Evolutionary conservation across 2,329 filamentous ascomycete genomes (phyloP), one percentile per base, ranked within the genome.

Genomic region (Pseudogymnoascus sp.): DNA sequence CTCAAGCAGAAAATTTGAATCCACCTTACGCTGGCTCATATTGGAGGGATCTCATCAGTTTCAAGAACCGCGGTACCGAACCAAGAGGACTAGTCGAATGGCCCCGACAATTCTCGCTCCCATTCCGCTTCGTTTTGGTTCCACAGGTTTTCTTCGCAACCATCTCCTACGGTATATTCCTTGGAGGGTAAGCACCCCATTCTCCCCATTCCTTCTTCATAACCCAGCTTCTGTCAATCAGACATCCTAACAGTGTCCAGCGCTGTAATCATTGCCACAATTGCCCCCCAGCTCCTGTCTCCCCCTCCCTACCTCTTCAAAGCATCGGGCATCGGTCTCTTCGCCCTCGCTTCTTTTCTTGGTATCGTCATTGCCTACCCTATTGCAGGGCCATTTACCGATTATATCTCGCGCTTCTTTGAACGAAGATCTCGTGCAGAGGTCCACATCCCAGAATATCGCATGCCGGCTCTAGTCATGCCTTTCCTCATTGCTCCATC

Each of bases 371-470:
- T 68, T 43, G 67, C 68, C 59, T 64, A 70, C 69, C 50, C 72
- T 59, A 37, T 69, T 68, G 61, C 69, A 65, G 61, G 72, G 62
- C 64, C 70, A 63, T 66, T 72, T 10, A 69, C 69, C 1, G 72
- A 74, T 66, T 62, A 67, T 7, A 67, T 77, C 33, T 76, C 76
- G 11, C 72, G 72, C 26, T 72, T 64, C 63, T 67, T 76, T 60
- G 69, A 72, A n/a, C 69, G 66, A 37, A 70, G 73, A 26, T 46
- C 41, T 40, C 74, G 75, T 62, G 67, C 68, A 40, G 71, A 72
- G 26, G 61, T 75, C 26, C 75, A 77, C 65, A 72, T 76, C 60
- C 76, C 76, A 19, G 75, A 78, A 62, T 73, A 76, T 66, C 72
- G 75, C 28, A 68, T 78, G 2, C 73, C 76, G 2, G 71, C 75